Evolutionary conservation across 495 filamentous ascomycete species (phyloP), one percentile per base, ranked within the genome.

Genomic region (Penicillium argentinense): DNA sequence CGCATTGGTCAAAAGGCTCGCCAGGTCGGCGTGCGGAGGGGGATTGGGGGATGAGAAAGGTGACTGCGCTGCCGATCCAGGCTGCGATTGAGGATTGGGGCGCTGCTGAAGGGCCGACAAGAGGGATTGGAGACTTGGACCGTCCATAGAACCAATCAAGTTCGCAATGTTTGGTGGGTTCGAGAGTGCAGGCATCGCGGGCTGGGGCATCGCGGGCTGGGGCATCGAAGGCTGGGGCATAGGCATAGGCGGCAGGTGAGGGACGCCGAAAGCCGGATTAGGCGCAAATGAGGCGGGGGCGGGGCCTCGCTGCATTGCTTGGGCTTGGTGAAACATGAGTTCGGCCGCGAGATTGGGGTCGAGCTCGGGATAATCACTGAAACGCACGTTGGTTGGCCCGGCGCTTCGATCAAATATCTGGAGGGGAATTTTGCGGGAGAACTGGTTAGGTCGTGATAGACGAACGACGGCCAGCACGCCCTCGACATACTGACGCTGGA

Each of bases 401-500:
- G 68, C 75, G 30, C 81, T 84, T 13, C 92, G 85, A 67, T 91
- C 87, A 57, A 97, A 97, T 14, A 96, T 77, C 57, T 90, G 87
- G 19, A 97, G 66, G 2, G 84, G 76, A 41, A 97, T 85, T 52
- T 82, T 86, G 37, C 84, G 81, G 2, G 75, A 79, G 23, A 74
- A 70, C 53, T 95, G 87, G 21, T 86, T 79, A 32, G 71, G 66
- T 5, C 76, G 71, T 27, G 84, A 83, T 12, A 98, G 79, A 45
- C 87, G 84, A 12, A 86, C 81, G 16, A 97, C 85, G 17, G 87
- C 93, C 33, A 84, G 81, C 11, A 98, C 93, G 16, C 93, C 91
- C 66, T 97, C 92, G 21, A 89, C 60, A 29, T 93, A 86, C 62
- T 95, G 91, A 43, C 89, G 81, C 50, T 88, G 83, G 38, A 97